Evolutionary conservation across 441 rosid genomes (phyloP).

Genomic region (Hura crepitans): DNA sequence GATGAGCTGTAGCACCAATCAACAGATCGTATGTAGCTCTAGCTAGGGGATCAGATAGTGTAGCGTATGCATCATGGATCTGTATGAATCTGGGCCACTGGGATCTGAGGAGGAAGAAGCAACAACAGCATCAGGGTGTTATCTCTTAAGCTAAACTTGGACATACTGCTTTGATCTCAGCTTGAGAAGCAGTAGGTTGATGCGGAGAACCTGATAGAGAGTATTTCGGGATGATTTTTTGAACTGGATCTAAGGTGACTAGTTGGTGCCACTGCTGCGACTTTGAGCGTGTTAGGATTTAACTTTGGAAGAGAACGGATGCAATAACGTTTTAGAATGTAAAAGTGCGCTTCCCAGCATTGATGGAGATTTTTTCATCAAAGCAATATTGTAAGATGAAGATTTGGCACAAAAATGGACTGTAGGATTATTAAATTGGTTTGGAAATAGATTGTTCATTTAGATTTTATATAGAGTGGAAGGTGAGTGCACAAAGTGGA

Average conservation of each 20-base stretch:
- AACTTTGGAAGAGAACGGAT: neutral
- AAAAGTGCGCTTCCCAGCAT: neutral
- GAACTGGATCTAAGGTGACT: no score
- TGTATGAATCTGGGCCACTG: conserved; percentile 15
- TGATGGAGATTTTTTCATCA: neutral
- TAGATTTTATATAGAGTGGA: neutral
- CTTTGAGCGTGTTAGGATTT: neutral
- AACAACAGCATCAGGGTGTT: conserved; percentile 28
- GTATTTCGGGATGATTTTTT: neutral
- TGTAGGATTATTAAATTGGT: neutral
- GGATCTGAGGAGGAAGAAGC: neutral
- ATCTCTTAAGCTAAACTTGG: conserved; percentile 30
- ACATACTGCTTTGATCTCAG: conserved; percentile 33
- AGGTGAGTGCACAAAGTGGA: no score
- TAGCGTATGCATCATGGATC: conserved; percentile 33
- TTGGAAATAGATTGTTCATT: no score
- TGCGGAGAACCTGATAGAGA: conserved; percentile 27
- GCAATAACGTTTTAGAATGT: neutral
- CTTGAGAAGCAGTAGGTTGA: conserved; percentile 21
- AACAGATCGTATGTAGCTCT: conserved; percentile 32
- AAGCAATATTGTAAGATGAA: no score
- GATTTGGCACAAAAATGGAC: no score
- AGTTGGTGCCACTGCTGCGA: conserved; percentile 1
- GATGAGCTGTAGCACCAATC: neutral
- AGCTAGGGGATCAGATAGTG: conserved; percentile 29